Evolutionary conservation across 2,329 filamentous ascomycete genomes (phyloP).

Genomic region (Epichloe elymi): DNA sequence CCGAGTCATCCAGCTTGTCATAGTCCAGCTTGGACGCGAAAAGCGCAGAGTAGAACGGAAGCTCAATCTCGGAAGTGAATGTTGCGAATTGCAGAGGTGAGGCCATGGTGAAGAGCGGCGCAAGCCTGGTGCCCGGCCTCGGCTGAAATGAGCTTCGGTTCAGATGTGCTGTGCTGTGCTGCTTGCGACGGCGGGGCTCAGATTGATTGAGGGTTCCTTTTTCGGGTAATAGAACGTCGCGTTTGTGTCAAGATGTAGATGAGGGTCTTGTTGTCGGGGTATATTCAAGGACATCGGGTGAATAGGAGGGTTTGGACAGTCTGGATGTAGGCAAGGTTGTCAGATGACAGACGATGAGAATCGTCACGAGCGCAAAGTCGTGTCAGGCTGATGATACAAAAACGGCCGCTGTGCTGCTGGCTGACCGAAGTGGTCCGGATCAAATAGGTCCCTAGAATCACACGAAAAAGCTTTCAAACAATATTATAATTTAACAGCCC

Average conservation of each 20-base stretch:
- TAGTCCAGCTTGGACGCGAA: conserved; percentile 89
- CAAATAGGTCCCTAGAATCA: too few species aligned
- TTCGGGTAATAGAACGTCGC: neutral
- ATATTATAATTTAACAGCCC: too few species aligned
- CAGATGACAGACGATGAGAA: conserved; percentile 10
- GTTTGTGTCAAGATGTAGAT: neutral
- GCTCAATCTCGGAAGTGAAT: conserved; percentile 86
- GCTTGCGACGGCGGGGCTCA: neutral
- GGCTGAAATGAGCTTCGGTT: neutral
- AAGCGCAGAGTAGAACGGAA: conserved; percentile 89
- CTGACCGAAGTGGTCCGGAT: neutral
- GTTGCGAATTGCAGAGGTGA: conserved; percentile 58
- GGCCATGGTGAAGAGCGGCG: conserved; percentile 31
- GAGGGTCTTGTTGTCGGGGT: neutral
- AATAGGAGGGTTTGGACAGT: neutral
- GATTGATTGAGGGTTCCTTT: neutral
- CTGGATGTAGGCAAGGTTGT: conserved; percentile 5
- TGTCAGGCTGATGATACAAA: conserved; percentile 9
- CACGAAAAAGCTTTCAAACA: too few species aligned
- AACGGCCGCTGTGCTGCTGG: conserved; percentile 1
- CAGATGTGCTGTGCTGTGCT: neutral
- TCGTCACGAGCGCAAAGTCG: conserved; percentile 10
- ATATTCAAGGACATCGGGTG: too few species aligned
- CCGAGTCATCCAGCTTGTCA: conserved; percentile 92
- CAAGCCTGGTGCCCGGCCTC: neutral